Conservation (phyloP, 2,329 filamentous ascomycete genomes). For the Dothistroma septosporum region DNA sequence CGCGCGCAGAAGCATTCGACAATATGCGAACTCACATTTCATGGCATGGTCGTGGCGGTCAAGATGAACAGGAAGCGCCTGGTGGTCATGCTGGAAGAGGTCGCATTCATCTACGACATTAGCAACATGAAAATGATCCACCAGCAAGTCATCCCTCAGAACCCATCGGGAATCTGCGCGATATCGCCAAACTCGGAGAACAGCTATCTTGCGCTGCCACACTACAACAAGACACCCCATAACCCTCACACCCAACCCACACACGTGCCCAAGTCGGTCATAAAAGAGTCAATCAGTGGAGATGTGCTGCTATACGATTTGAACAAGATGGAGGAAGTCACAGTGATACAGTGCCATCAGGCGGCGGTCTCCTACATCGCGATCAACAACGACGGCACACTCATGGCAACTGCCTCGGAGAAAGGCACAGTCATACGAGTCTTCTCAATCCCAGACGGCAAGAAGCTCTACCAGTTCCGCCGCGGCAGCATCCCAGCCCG, state of each 20-base stretch:
- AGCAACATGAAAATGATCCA: constrained; percentile 95
- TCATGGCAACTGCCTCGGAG: constrained; percentile 91
- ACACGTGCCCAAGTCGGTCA: constrained; percentile 76
- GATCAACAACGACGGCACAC: constrained; percentile 84
- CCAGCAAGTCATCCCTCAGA: constrained; percentile 90
- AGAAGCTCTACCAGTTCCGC: constrained; percentile 94
- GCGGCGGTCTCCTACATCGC: constrained; percentile 86
- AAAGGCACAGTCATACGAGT: constrained; percentile 97
- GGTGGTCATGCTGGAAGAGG: constrained; percentile 88
- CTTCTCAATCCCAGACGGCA: constrained; percentile 83
- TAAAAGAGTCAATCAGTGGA: constrained; percentile 69
- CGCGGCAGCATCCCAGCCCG: constrained; percentile 91
- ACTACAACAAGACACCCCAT: constrained; percentile 59
- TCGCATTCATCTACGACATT: constrained; percentile 98
- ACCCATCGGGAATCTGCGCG: constrained; percentile 80
- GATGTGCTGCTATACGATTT: constrained; percentile 93
- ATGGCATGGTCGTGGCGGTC: constrained; percentile 90
- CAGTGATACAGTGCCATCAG: constrained; percentile 91
- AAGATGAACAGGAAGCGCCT: constrained; percentile 91
- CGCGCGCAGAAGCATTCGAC: constrained; percentile 62
- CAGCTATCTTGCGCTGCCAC: constrained; percentile 90
- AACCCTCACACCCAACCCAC: constrained; percentile 54
- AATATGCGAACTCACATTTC: constrained; percentile 98
- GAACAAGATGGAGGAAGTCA: constrained; percentile 82
- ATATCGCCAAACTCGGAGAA: constrained; percentile 92